phyloP scores from a whole-genome alignment of 1,284 basidiomycete genomes.

The Phellopilus nigrolimitatus region DNA sequence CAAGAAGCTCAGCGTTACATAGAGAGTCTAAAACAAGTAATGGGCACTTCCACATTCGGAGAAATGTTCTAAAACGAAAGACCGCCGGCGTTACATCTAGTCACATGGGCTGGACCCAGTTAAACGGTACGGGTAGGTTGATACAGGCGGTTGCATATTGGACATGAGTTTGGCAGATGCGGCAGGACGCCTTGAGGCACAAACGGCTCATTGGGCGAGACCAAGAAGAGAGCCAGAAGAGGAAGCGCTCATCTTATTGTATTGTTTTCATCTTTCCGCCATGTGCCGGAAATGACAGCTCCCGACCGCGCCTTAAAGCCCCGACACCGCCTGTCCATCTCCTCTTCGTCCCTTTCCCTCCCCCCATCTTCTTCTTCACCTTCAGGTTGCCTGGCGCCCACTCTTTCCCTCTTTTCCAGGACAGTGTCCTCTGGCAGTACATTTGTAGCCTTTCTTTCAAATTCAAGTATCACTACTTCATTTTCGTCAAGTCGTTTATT shows the following conservation, averaged over 20 bases:
- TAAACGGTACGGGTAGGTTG: too few species aligned
- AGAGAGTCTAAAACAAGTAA: too few species aligned
- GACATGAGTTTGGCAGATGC: neutral
- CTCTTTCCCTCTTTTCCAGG: slow-evolving; percentile 22
- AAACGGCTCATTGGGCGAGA: neutral
- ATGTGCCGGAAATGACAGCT: neutral
- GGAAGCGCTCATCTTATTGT: neutral
- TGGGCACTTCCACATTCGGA: too few species aligned
- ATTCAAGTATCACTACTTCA: slow-evolving; percentile 14
- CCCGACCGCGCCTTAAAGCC: slow-evolving; percentile 6
- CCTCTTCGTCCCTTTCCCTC: slow-evolving; percentile 25
- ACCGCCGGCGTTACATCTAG: too few species aligned
- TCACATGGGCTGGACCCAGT: too few species aligned
- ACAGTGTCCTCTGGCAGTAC: slow-evolving; percentile 22
- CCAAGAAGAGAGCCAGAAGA: neutral
- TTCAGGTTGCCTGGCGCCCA: slow-evolving; percentile 19
- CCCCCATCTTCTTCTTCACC: slow-evolving; percentile 6
- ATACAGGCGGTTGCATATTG: neutral
- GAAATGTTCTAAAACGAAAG: too few species aligned
- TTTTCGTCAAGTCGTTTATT: slow-evolving; percentile 33
- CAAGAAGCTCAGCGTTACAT: too few species aligned
- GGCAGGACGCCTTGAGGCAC: neutral
- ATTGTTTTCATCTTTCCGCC: neutral
- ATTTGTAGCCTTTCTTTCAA: slow-evolving; percentile 20
- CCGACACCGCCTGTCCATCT: slow-evolving; percentile 20